These are phyloP conservation scores for Xylaria longipes DNA, from an alignment of 495 filamentous ascomycete genomes.

Conservation along the genomic window DNA sequence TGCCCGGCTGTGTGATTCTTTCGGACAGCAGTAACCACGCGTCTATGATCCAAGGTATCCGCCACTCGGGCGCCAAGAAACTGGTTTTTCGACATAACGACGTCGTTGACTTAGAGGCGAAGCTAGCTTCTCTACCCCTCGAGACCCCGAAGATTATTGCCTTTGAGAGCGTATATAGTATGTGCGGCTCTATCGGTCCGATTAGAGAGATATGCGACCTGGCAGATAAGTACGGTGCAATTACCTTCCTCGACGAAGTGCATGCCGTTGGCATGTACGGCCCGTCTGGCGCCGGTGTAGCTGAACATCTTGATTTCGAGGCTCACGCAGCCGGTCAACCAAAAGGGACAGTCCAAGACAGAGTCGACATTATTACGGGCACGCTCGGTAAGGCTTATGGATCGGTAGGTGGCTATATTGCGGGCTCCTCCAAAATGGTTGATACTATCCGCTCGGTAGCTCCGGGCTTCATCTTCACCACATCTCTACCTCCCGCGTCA, in stretches of 20 bases:
- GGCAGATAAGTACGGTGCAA: neutral
- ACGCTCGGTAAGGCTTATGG: neutral
- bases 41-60: neutral
- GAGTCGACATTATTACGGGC: neutral
- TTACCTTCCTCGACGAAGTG: neutral
- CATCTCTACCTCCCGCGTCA: neutral
- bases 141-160: neutral
- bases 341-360: neutral
- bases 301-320: neutral
- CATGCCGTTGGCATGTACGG: neutral
- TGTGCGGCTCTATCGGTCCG: neutral
- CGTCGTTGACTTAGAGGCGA: neutral
- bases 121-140: neutral
- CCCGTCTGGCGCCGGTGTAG: neutral
- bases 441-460: neutral
- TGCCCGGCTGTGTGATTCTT: neutral
- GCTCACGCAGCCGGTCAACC: neutral
- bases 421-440: conserved; percentile 1
- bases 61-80: conserved; percentile 5
- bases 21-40: conserved; percentile 1
- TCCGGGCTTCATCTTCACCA: conserved; percentile 6
- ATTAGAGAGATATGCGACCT: conserved; percentile 4
- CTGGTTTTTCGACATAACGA: neutral
- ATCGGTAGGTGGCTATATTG: neutral
- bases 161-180: conserved; percentile 5